Evolutionary conservation across 768 basidiomycete genomes (phyloP).

Genomic region (Lactifluus subvellereus): DNA sequence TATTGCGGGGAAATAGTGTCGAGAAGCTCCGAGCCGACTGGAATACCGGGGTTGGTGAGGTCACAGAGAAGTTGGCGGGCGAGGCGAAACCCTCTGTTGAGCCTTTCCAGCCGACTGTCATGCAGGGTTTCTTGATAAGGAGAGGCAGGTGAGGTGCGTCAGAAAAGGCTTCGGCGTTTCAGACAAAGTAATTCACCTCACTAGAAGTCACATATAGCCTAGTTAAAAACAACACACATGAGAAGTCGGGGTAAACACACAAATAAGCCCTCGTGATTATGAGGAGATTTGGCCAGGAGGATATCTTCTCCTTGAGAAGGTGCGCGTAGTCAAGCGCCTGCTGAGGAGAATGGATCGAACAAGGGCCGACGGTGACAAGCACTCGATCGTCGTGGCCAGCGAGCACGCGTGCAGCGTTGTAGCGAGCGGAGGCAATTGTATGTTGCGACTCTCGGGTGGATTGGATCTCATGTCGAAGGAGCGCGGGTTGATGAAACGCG

Average conservation of each 20-base stretch:
- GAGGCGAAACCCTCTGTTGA: conserved; percentile 92
- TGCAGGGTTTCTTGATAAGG: conserved; percentile 76
- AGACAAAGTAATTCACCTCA: conserved; percentile 40
- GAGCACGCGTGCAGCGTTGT: conserved; percentile 69
- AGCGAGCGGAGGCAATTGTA: conserved; percentile 77
- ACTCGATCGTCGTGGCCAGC: conserved; percentile 82
- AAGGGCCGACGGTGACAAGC: conserved; percentile 90
- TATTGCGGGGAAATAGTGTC: conserved; percentile 83
- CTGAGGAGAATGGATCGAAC: conserved; percentile 85
- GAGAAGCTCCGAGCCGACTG: conserved; percentile 91
- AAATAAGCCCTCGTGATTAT: conserved; percentile 98
- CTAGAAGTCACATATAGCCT: conserved; percentile 40
- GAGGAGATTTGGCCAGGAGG: conserved; percentile 66
- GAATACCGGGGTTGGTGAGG: conserved; percentile 82
- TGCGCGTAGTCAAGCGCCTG: conserved; percentile 81
- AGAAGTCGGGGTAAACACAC: conserved; percentile 45
- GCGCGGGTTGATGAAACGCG: conserved; percentile 60
- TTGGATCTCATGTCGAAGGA: conserved; percentile 82
- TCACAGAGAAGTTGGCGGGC: conserved; percentile 88
- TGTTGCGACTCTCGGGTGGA: conserved; percentile 57
- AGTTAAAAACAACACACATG: conserved; percentile 4
- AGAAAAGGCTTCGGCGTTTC: neutral
- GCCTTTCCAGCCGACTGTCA: conserved; percentile 98
- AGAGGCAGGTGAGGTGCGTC: neutral
- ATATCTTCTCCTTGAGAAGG: conserved; percentile 60